These are phyloP conservation scores for Calophaca sinica DNA, from an alignment of 306 rosid genomes.

Conservation along the genomic window DNA sequence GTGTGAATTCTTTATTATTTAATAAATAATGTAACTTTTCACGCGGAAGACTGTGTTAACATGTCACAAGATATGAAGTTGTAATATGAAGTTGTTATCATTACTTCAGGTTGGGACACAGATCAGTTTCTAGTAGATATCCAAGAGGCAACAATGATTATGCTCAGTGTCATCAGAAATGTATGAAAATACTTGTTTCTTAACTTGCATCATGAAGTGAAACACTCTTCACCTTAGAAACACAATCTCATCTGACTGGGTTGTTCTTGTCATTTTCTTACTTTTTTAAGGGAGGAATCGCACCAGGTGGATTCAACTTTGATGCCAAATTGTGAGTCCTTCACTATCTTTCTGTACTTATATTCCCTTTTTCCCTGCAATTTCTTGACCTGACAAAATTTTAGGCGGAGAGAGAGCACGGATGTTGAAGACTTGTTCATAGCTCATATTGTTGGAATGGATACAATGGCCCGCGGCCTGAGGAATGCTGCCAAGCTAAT, in stretches of 20 bases:
- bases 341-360: constrained; percentile 15
- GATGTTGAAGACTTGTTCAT: constrained; percentile 96
- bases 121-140: constrained; percentile 93
- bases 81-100: constrained; percentile 36
- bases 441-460: constrained; percentile 91
- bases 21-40: background rate
- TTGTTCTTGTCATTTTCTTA: background rate
- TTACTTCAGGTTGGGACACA: constrained; percentile 90
- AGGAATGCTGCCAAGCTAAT: constrained; percentile 78
- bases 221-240: background rate
- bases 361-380: background rate
- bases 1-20: constrained; percentile 1
- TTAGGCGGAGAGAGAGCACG: constrained; percentile 94
- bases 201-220: constrained; percentile 9
- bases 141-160: constrained; percentile 87
- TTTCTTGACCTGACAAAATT: constrained; percentile 20
- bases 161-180: constrained; percentile 84
- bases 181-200: constrained; percentile 50
- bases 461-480: constrained; percentile 92
- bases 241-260: constrained; percentile 6
- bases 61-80: constrained; percentile 21
- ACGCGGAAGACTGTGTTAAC: background rate
- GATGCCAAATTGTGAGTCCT: constrained; percentile 90
- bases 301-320: constrained; percentile 99
- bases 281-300: constrained; percentile 75